Evolutionary conservation across 2,329 filamentous ascomycete species (phyloP).

Genomic region (Aaosphaeria arxii): DNA sequence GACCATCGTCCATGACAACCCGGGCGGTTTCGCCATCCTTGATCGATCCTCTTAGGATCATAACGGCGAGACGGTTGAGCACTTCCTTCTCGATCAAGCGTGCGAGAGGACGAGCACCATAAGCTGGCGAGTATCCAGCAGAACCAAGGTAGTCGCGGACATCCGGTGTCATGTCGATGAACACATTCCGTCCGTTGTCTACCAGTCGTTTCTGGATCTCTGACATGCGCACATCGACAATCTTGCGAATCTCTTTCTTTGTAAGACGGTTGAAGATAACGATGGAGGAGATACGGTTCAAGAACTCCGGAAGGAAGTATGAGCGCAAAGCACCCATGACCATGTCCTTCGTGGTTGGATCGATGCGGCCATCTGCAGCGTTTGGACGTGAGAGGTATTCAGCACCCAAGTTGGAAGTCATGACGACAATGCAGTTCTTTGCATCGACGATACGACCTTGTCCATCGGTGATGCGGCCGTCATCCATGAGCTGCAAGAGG

Average conservation of each 20-base stretch:
- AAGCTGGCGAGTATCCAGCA: conserved; percentile 91
- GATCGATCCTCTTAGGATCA: conserved; percentile 83
- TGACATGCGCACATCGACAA: conserved; percentile 82
- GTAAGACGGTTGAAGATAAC: conserved; percentile 99
- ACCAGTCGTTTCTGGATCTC: conserved; percentile 93
- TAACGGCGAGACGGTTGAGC: conserved; percentile 85
- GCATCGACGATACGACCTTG: conserved; percentile 94
- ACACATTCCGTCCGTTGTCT: conserved; percentile 79
- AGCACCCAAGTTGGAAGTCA: conserved; percentile 96
- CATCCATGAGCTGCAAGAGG: conserved; percentile 98
- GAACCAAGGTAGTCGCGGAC: conserved; percentile 91
- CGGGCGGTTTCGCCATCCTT: conserved; percentile 80
- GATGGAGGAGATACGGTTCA: conserved; percentile 93
- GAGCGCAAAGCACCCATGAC: conserved; percentile 88
- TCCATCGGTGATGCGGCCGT: conserved; percentile 96
- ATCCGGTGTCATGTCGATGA: conserved; percentile 76
- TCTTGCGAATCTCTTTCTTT: conserved; percentile 84
- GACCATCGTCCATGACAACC: conserved; percentile 75
- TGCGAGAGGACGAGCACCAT: conserved; percentile 84
- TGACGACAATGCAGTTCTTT: conserved; percentile 97
- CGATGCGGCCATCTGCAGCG: conserved; percentile 77
- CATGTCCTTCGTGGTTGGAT: conserved; percentile 78
- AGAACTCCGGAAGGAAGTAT: conserved; percentile 97
- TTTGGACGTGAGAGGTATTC: conserved; percentile 84
- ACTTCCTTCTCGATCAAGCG: conserved; percentile 97